Conservation (phyloP, 768 basidiomycete species). For the Kwoniella dendrophila region DNA sequence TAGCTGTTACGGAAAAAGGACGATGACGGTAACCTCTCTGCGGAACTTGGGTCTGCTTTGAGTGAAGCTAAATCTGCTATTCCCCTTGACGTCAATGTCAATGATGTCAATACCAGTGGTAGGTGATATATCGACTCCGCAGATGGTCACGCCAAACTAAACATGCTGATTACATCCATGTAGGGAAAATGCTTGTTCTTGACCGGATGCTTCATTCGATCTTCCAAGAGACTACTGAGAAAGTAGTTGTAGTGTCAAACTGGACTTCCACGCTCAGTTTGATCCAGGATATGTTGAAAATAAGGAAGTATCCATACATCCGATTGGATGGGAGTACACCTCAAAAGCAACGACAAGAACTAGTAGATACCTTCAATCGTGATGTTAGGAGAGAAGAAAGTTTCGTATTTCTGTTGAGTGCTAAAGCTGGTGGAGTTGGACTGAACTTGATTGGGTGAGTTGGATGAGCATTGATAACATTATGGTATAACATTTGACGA, state of each 20-base stretch:
- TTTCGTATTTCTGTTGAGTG: slow-evolving; percentile 88
- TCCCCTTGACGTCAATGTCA: slow-evolving; percentile 36
- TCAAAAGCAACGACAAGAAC: slow-evolving; percentile 60
- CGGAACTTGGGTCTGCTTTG: slow-evolving; percentile 37
- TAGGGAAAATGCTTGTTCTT: slow-evolving; percentile 50
- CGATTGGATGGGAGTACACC: slow-evolving; percentile 77
- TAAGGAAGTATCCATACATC: slow-evolving; percentile 72
- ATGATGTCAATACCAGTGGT: slow-evolving; percentile 80
- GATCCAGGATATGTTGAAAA: slow-evolving; percentile 80
- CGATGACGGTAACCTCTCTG: slow-evolving; percentile 65
- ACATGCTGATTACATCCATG: neutral
- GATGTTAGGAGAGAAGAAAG: slow-evolving; percentile 66
- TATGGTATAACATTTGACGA: neutral
- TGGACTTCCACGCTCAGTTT: slow-evolving; percentile 93
- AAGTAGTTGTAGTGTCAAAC: slow-evolving; percentile 89
- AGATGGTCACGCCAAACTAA: neutral
- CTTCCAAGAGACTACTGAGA: slow-evolving; percentile 72
- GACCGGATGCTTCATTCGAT: slow-evolving; percentile 45
- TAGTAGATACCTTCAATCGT: slow-evolving; percentile 86
- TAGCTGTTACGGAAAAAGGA: slow-evolving; percentile 61
- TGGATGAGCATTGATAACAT: neutral
- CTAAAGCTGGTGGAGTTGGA: slow-evolving; percentile 94
- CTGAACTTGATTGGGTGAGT: slow-evolving; percentile 64
- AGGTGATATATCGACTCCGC: slow-evolving; percentile 27
- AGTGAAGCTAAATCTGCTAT: slow-evolving; percentile 43